Evolutionary conservation across 495 filamentous ascomycete species (phyloP).

Genomic region (Lindgomyces ingoldianus): DNA sequence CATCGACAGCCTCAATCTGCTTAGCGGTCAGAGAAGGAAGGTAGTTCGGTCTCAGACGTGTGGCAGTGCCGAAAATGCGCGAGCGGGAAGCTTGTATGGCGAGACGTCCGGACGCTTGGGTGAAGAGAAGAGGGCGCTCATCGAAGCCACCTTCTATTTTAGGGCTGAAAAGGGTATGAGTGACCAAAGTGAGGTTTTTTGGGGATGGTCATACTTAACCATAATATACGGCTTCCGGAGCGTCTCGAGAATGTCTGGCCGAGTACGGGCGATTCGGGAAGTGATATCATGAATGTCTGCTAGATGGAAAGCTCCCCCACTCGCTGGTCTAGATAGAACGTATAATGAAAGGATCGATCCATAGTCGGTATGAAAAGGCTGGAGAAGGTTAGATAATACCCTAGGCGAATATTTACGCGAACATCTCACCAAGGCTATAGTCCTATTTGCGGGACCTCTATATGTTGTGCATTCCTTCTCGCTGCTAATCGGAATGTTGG

Average conservation of each 20-base stretch:
- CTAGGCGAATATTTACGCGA: too few species aligned
- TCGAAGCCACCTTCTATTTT: neutral
- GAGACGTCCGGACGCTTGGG: neutral
- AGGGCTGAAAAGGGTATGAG: neutral
- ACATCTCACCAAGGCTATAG: neutral
- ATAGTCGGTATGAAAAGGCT: slow-evolving; percentile 6
- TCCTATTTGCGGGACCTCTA: neutral
- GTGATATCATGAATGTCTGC: neutral
- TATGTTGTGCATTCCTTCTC: neutral
- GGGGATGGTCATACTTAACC: neutral
- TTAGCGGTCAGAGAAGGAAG: neutral
- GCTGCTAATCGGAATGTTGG: neutral
- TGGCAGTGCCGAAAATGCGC: neutral
- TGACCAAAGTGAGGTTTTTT: neutral
- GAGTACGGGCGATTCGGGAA: neutral
- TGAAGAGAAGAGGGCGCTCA: slow-evolving; percentile 1
- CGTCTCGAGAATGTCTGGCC: neutral
- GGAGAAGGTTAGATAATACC: too few species aligned
- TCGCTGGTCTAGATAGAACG: neutral
- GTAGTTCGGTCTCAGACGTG: neutral
- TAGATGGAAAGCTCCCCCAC: neutral
- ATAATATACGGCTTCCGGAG: neutral
- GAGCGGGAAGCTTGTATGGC: slow-evolving; percentile 5
- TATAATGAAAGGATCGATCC: neutral
- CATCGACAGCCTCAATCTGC: neutral